Evolutionary conservation across 495 filamentous ascomycete genomes (phyloP).

Genomic region (Lepidopterella palustris): DNA sequence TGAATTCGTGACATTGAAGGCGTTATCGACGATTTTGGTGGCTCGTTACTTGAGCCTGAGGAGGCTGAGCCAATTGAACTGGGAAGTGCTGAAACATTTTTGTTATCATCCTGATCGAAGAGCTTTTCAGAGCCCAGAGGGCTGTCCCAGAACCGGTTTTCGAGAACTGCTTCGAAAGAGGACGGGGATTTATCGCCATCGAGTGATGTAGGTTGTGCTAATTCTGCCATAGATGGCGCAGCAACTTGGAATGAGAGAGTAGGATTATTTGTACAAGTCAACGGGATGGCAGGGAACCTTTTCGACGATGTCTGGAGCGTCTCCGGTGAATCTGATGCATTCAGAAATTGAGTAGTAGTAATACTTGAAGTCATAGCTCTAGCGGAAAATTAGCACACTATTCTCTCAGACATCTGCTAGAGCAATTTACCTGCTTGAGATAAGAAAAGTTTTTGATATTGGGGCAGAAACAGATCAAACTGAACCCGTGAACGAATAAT

Average conservation of each 20-base stretch:
- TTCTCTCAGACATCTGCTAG: no score
- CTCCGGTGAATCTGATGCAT: no score
- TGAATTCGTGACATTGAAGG: constrained; percentile 26
- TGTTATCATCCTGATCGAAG: constrained; percentile 4
- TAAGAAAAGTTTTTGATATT: not conserved
- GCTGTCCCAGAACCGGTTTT: not conserved
- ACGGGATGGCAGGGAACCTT: not conserved
- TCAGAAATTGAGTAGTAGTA: no score
- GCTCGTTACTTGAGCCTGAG: not conserved
- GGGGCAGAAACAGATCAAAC: not conserved
- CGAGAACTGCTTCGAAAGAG: not conserved
- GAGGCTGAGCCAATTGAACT: constrained; percentile 6
- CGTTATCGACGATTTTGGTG: not conserved
- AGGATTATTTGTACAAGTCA: not conserved
- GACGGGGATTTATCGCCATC: not conserved
- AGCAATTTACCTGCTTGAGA: not conserved
- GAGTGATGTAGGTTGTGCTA: constrained; percentile 12
- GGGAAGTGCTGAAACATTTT: constrained; percentile 1
- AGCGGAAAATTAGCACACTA: no score
- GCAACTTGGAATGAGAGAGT: not conserved
- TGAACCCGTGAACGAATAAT: not conserved
- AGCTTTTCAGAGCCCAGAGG: not conserved
- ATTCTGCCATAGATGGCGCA: constrained; percentile 6
- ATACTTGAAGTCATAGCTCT: no score
- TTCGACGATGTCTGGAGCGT: not conserved